phyloP scores from a whole-genome alignment of 345 rosid genomes.

The Brassica rapa region DNA sequence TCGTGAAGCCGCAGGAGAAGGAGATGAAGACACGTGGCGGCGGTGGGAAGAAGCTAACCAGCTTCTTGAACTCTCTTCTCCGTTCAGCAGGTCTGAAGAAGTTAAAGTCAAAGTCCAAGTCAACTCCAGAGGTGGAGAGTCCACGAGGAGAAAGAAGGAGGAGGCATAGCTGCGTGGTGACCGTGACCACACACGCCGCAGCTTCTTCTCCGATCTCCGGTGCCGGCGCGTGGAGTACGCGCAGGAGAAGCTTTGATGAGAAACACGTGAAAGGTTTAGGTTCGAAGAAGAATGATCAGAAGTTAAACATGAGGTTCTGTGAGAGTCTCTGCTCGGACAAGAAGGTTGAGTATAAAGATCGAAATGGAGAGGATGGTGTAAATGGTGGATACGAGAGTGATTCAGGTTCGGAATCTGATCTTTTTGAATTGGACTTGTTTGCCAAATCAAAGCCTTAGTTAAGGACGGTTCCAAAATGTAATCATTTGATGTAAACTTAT shows the following conservation, averaged over 20 bases:
- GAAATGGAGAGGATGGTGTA: conserved; percentile 21
- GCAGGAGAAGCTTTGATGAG: conserved; percentile 60
- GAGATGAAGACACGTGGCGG: conserved; percentile 51
- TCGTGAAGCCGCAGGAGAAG: conserved; percentile 36
- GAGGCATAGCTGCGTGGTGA: conserved; percentile 62
- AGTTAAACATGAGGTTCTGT: conserved; percentile 3
- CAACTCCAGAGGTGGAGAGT: conserved; percentile 58
- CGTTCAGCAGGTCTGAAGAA: conserved; percentile 63
- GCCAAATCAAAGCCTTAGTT: conserved; percentile 21
- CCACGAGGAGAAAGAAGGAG: conserved; percentile 68
- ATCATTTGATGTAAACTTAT: conserved; percentile 12
- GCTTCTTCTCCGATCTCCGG: conserved; percentile 54
- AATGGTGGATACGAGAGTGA: conserved; percentile 75
- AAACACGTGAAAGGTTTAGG: conserved; percentile 42
- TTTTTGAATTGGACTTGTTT: conserved; percentile 69
- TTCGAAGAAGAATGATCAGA: conserved; percentile 22
- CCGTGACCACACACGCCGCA: conserved; percentile 42
- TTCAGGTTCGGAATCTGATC: conserved; percentile 92
- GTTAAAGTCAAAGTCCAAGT: conserved; percentile 50
- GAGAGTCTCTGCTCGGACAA: conserved; percentile 33
- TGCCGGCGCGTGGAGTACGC: conserved; percentile 53
- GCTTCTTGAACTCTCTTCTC: conserved; percentile 82
- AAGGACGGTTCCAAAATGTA: conserved; percentile 10
- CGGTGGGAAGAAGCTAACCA: conserved; percentile 60
- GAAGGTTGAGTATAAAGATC: conserved; percentile 29